phyloP scores from a whole-genome alignment of 305 asterid species.

The Coffea humblotiana region DNA sequence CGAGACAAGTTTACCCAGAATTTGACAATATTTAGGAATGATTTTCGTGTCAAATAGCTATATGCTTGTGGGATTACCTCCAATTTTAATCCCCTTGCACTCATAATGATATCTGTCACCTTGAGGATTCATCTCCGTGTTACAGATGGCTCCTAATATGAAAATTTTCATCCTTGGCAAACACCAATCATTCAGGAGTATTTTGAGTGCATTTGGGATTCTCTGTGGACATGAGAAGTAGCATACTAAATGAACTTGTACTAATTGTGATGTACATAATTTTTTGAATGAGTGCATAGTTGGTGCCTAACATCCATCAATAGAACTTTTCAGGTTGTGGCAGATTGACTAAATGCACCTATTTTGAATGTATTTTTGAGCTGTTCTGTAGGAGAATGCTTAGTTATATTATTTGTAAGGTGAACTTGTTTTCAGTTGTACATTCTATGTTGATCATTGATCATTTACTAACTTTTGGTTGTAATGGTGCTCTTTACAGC shows the following conservation, averaged over 20 bases:
- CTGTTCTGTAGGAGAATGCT: not conserved
- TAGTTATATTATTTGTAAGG: not conserved
- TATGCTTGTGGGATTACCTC: not conserved
- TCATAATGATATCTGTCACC: not conserved
- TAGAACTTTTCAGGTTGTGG: conserved; percentile 7
- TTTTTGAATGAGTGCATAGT: not conserved
- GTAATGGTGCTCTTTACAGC: too few species aligned
- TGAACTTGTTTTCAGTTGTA: not conserved
- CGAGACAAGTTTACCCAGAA: conserved; percentile 94
- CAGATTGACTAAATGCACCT: not conserved
- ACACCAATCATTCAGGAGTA: not conserved
- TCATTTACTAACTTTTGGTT: too few species aligned
- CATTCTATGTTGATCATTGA: not conserved
- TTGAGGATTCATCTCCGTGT: not conserved
- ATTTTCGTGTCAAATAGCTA: conserved; percentile 73
- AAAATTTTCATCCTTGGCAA: not conserved
- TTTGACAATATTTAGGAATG: conserved; percentile 71
- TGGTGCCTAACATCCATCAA: not conserved
- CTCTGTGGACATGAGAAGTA: too few species aligned
- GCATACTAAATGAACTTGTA: not conserved
- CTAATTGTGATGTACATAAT: conserved; percentile 11
- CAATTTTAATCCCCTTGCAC: not conserved
- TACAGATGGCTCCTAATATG: not conserved
- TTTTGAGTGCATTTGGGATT: not conserved
- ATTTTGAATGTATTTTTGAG: not conserved